A percentile compares a stretch with the other conserved stretches of the same genome.
Conservation (phyloP, 2,329 filamentous ascomycete species). For the Mycogone perniciosa region DNA sequence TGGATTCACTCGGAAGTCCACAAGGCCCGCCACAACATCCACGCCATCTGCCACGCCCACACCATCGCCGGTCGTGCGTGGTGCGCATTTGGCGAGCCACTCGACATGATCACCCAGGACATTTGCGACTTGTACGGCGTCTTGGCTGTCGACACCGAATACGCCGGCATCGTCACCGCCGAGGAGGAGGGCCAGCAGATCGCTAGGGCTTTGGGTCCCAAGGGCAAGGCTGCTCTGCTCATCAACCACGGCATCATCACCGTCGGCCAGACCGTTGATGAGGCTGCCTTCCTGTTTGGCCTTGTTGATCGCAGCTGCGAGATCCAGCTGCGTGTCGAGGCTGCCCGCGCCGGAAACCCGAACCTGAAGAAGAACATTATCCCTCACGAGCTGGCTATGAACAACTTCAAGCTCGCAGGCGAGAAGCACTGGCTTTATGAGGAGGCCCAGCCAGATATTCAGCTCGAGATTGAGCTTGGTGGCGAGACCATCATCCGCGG, state of each 20-base stretch:
- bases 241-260: slow-evolving; percentile 68
- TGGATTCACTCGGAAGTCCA: slow-evolving; percentile 64
- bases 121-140: slow-evolving; percentile 58
- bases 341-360: slow-evolving; percentile 45
- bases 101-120: slow-evolving; percentile 68
- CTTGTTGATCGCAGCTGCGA: slow-evolving; percentile 63
- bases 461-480: slow-evolving; percentile 38
- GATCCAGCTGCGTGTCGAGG: slow-evolving; percentile 62
- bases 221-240: slow-evolving; percentile 56
- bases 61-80: slow-evolving; percentile 61
- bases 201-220: slow-evolving; percentile 52
- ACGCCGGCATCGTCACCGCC: slow-evolving; percentile 50
- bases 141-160: slow-evolving; percentile 54
- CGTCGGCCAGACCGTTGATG: slow-evolving; percentile 65
- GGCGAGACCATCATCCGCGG: slow-evolving; percentile 23
- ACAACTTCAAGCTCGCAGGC: slow-evolving; percentile 39
- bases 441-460: slow-evolving; percentile 41
- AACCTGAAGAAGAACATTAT: slow-evolving; percentile 36
- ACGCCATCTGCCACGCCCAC: slow-evolving; percentile 64
- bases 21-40: slow-evolving; percentile 57
- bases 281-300: slow-evolving; percentile 65
- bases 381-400: slow-evolving; percentile 32
- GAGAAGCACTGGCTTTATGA: slow-evolving; percentile 40
- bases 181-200: slow-evolving; percentile 59
- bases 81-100: slow-evolving; percentile 55